Percentiles rank a stretch among this genome's conserved stretches.
Conservation (phyloP, 1,284 basidiomycete species). For the Phylloporus sp. region DNA sequence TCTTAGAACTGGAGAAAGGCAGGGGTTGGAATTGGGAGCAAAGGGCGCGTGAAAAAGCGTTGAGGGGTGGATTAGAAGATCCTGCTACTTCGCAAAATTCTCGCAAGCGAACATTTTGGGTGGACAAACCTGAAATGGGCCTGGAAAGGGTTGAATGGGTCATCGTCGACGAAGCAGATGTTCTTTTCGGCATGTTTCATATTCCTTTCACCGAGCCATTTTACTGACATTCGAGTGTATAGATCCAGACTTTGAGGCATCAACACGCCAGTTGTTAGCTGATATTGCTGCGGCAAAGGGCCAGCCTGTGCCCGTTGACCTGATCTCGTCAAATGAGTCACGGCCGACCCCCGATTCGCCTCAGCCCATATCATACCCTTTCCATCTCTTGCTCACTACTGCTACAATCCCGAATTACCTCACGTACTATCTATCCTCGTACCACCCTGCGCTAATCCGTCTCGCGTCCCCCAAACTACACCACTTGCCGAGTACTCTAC, state of each 20-base stretch:
- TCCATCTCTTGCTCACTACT: constrained; percentile 83
- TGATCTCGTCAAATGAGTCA: constrained; percentile 27
- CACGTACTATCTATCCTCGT: constrained; percentile 64
- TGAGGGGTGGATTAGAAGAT: constrained; percentile 30
- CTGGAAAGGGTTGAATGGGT: constrained; percentile 82
- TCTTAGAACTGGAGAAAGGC: constrained; percentile 76
- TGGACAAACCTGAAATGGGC: constrained; percentile 61
- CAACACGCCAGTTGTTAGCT: constrained; percentile 71
- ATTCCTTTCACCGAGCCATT: constrained; percentile 2
- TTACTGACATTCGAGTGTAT: constrained; percentile 7
- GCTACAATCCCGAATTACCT: constrained; percentile 87
- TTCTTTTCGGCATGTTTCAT: constrained; percentile 75
- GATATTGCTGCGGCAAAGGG: constrained; percentile 74
- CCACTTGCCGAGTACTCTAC: constrained; percentile 73
- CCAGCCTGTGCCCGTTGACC: constrained; percentile 47
- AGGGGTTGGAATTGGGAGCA: constrained; percentile 68
- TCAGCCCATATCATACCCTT: constrained; percentile 62
- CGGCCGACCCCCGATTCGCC: constrained; percentile 28
- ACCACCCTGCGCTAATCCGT: constrained; percentile 68
- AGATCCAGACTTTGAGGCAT: constrained; percentile 81
- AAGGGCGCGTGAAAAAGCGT: constrained; percentile 38
- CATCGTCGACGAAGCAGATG: constrained; percentile 88
- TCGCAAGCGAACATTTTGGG: constrained; percentile 38
- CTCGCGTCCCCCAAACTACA: constrained; percentile 84
- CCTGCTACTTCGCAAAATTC: constrained; percentile 34